These are phyloP conservation scores for Diaporthe australafricana DNA, from an alignment of 2,329 filamentous ascomycete species.

Conservation along the genomic window DNA sequence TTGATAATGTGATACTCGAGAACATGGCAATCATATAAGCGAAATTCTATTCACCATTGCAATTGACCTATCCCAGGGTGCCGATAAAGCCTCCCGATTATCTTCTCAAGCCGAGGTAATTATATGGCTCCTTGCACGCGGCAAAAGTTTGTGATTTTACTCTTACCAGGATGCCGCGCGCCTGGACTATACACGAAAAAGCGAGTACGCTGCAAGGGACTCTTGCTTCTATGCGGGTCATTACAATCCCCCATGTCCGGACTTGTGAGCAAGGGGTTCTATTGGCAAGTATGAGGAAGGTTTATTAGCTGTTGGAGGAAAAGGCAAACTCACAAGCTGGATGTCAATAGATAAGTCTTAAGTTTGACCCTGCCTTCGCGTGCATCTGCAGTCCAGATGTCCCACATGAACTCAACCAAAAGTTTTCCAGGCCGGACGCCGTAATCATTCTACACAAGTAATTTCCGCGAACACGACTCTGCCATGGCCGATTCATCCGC, in stretches of 20 bases:
- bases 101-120: neutral
- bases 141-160: neutral
- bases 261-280: neutral
- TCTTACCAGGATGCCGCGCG: neutral
- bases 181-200: neutral
- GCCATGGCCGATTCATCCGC: constrained; percentile 2
- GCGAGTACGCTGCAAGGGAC: neutral
- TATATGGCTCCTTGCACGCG: neutral
- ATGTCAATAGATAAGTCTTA: constrained; percentile 8
- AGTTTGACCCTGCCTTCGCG: neutral
- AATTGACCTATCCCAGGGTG: too few relatives aligned
- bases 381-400: neutral
- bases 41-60: neutral
- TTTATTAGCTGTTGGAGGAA: neutral
- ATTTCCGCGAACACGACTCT: neutral
- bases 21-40: neutral
- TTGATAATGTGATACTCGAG: neutral
- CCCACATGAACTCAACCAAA: neutral
- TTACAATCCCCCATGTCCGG: neutral
- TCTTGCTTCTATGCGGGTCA: neutral
- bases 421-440: constrained; percentile 1
- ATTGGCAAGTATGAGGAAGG: neutral
- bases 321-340: neutral
- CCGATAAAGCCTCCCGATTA: neutral
- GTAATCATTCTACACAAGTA: neutral